Base-by-base conservation (phyloP, 2,329 filamentous ascomycete species). In the Sporothrix variecibatus region DNA sequence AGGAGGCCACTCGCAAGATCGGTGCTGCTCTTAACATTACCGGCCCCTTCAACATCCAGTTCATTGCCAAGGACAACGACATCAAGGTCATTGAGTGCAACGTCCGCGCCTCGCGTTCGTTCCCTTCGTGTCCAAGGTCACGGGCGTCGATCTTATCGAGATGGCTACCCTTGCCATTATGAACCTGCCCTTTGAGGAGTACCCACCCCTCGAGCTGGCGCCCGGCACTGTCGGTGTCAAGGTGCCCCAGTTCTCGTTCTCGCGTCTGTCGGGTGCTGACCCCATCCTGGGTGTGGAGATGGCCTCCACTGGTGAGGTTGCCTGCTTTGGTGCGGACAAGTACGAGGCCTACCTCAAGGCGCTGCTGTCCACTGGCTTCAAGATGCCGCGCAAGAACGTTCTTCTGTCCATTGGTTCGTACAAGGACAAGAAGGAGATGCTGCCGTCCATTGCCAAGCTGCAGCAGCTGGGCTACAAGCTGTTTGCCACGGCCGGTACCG, bases 71-170 rank as follows among this genome's bases (percentile, higher is more conserved):
- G 86, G 95, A 98, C 82, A 98, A 98, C 82, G 95, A 98, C 78
- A 98, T 99, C 87, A 98, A 98, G 87, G 96, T 99, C 78, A 99
- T 99, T 77, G 96, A 99, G 85, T 98, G 96, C 85, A 99, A 99
- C 80, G 96, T 98, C 75, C 92, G 96, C 76, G 96, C 96, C 20
- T 98, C 96, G 64, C 90, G 96, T 77, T 98, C 95, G 0, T 98
- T 98, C 88, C 96, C 76, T 99, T 99, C 81, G 95, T 98, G 20
- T 98, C 95, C 77, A 99, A 99, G 87, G 94, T 97, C 78, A 98
- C 97, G 94, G 95, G 95, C 71, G 93, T 98, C 71, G 95, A 99
- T 81, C 87, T 99, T 76, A 98, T 99, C 77, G 95, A 98, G 86
- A 94, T 99, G 94, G 96, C 96, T 38, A 98, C 96, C 78, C 97